Evolutionary conservation across 1,284 basidiomycete genomes (phyloP).

Genomic region (Ganoderma resinaceum): DNA sequence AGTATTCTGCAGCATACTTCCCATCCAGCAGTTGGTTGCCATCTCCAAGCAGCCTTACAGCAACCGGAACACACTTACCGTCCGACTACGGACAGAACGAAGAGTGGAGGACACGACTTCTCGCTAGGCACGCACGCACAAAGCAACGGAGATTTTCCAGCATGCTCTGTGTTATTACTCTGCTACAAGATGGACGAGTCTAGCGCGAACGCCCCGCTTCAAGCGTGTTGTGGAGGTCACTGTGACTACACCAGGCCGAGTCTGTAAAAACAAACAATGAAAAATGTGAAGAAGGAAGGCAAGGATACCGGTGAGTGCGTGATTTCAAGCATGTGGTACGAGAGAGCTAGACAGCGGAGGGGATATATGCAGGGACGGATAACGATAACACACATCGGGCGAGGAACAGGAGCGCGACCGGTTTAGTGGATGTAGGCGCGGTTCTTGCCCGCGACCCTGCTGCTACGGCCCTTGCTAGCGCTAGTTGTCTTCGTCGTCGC

Average conservation of each 20-base stretch:
- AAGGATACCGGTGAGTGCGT: background rate
- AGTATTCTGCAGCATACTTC: background rate
- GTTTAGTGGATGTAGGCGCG: slow-evolving; percentile 22
- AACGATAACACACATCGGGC: background rate
- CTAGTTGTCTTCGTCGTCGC: background rate
- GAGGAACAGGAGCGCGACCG: background rate
- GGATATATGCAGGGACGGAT: background rate
- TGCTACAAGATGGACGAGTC: slow-evolving; percentile 19
- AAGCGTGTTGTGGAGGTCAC: slow-evolving; percentile 17
- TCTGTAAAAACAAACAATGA: background rate
- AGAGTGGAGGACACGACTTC: background rate
- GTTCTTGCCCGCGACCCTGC: slow-evolving; percentile 22
- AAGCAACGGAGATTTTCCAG: slow-evolving; percentile 11
- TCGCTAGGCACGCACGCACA: background rate
- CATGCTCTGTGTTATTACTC: slow-evolving; percentile 27
- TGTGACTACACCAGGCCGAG: slow-evolving; percentile 6
- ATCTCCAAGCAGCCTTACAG: background rate
- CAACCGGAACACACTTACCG: background rate
- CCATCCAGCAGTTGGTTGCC: background rate
- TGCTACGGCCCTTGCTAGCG: slow-evolving; percentile 3
- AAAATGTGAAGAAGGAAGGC: slow-evolving; percentile 3
- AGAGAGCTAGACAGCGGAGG: background rate
- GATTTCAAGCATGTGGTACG: background rate
- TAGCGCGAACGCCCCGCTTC: slow-evolving; percentile 24
- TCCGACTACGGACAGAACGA: too few relatives aligned